Evolutionary conservation across 73 alveolate species (phyloP).

Genomic region (Paramecium sonneborni): DNA sequence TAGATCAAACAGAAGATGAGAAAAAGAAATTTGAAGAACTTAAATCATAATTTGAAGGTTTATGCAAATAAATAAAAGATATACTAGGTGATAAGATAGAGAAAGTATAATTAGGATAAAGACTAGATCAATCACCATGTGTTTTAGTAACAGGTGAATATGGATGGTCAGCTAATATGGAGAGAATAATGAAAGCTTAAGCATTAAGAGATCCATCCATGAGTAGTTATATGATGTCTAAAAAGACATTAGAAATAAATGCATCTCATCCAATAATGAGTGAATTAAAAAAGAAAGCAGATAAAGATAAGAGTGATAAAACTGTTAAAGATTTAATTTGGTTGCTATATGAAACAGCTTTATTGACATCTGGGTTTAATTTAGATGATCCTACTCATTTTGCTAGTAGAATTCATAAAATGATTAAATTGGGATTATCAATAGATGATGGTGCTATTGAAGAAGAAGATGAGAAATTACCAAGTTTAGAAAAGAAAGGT

Average conservation of each 20-base stretch:
- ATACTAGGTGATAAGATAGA: slow-evolving; percentile 99
- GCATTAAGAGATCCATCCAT: slow-evolving; percentile 99
- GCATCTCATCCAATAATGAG: slow-evolving; percentile 94
- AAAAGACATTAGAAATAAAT: slow-evolving; percentile 98
- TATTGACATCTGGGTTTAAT: slow-evolving; percentile 98
- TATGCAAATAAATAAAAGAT: slow-evolving; percentile 98
- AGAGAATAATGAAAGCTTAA: slow-evolving; percentile 99
- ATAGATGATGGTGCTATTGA: slow-evolving; percentile 82
- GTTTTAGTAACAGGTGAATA: slow-evolving; percentile 98
- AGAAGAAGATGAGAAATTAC: slow-evolving; percentile 69
- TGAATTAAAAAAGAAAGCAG: slow-evolving; percentile 97
- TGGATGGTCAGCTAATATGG: slow-evolving; percentile 99
- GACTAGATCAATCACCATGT: slow-evolving; percentile 99
- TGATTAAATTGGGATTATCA: slow-evolving; percentile 98
- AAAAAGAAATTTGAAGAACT: slow-evolving; percentile 97
- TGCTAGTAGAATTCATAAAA: slow-evolving; percentile 99
- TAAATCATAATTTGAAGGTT: slow-evolving; percentile 98
- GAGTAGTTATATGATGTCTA: slow-evolving; percentile 99
- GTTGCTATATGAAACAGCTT: slow-evolving; percentile 98
- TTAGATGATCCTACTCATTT: slow-evolving; percentile 97
- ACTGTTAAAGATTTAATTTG: slow-evolving; percentile 98
- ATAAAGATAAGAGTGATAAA: slow-evolving; percentile 95
- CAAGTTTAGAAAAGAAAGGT: slow-evolving; percentile 62
- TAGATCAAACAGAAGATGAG: slow-evolving; percentile 95
- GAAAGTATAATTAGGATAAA: slow-evolving; percentile 96